A percentile compares a stretch with the other conserved stretches of the same genome.
phyloP scores from a whole-genome alignment of 768 basidiomycete genomes.

The Termitomyces sp. region DNA sequence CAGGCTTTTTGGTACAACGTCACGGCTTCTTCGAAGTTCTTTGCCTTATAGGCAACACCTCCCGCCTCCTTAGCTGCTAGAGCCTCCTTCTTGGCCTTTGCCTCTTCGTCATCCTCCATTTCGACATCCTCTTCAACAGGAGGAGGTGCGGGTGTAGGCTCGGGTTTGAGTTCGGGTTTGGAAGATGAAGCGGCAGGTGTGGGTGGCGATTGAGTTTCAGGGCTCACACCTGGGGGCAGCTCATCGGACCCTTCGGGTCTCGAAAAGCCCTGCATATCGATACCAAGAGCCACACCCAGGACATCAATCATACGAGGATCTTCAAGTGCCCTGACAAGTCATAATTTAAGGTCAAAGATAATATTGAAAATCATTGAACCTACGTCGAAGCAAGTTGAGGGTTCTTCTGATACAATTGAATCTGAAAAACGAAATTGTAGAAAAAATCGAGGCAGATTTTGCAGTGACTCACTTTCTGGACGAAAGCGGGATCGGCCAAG shows the following conservation, averaged over 20 bases:
- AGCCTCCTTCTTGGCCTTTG: slow-evolving; percentile 71
- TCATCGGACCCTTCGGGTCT: slow-evolving; percentile 85
- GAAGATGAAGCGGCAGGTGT: slow-evolving; percentile 45
- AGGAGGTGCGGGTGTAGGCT: slow-evolving; percentile 37
- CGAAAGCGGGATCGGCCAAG: slow-evolving; percentile 79
- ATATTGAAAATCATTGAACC: slow-evolving; percentile 15
- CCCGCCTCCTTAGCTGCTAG: slow-evolving; percentile 79
- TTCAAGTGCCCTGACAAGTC: slow-evolving; percentile 45
- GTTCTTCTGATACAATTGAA: slow-evolving; percentile 66
- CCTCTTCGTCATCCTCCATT: slow-evolving; percentile 72
- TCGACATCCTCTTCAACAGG: slow-evolving; percentile 56
- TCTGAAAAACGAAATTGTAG: slow-evolving; percentile 28
- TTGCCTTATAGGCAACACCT: slow-evolving; percentile 79
- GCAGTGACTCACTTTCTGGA: slow-evolving; percentile 50
- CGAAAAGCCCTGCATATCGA: slow-evolving; percentile 85
- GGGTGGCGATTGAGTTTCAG: slow-evolving; percentile 31
- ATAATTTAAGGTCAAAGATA: neutral
- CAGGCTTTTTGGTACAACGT: slow-evolving; percentile 82
- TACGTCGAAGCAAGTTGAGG: slow-evolving; percentile 60
- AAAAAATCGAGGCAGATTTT: neutral
- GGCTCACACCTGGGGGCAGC: slow-evolving; percentile 55
- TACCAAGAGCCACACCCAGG: slow-evolving; percentile 87
- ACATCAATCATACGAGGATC: slow-evolving; percentile 96
- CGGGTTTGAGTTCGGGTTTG: slow-evolving; percentile 31
- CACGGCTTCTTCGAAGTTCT: slow-evolving; percentile 76